A percentile compares a stretch with the other conserved stretches of the same genome.
Conservation (phyloP, 73 alveolate genomes). For the Urostyla sp. region DNA sequence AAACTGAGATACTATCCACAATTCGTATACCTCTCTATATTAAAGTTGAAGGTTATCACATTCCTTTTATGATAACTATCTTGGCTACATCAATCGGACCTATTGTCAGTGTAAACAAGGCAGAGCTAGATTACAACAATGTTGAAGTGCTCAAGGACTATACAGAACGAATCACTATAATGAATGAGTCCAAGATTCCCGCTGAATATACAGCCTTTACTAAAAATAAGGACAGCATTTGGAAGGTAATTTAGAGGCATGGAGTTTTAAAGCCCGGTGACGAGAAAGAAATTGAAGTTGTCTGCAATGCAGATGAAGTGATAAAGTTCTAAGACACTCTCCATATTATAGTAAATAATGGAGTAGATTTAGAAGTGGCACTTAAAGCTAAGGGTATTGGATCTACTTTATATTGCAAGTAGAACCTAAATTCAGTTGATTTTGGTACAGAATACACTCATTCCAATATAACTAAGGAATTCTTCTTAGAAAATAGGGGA, state of each 20-base stretch:
- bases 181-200: slow-evolving; percentile 94
- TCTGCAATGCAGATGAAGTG: slow-evolving; percentile 98
- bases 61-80: slow-evolving; percentile 89
- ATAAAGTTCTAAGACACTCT: slow-evolving; percentile 89
- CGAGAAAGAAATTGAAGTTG: slow-evolving; percentile 92
- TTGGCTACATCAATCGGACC: slow-evolving; percentile 98
- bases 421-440: slow-evolving; percentile 93
- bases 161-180: slow-evolving; percentile 82
- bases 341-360: slow-evolving; percentile 97
- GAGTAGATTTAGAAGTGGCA: slow-evolving; percentile 98
- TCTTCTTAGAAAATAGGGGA: slow-evolving; percentile 98
- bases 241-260: slow-evolving; percentile 87
- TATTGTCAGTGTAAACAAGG: slow-evolving; percentile 90
- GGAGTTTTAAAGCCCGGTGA: slow-evolving; percentile 96
- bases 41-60: slow-evolving; percentile 78
- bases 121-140: slow-evolving; percentile 94
- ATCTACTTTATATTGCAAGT: slow-evolving; percentile 95
- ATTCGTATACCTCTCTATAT: slow-evolving; percentile 90
- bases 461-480: slow-evolving; percentile 91
- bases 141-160: slow-evolving; percentile 94
- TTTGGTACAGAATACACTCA: slow-evolving; percentile 99
- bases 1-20: slow-evolving; percentile 90
- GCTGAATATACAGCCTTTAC: slow-evolving; percentile 99
- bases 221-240: slow-evolving; percentile 89
- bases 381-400: slow-evolving; percentile 99